Base-by-base conservation (phyloP, 2,329 filamentous ascomycete species). In the Ceratocystis colombiana region DNA sequence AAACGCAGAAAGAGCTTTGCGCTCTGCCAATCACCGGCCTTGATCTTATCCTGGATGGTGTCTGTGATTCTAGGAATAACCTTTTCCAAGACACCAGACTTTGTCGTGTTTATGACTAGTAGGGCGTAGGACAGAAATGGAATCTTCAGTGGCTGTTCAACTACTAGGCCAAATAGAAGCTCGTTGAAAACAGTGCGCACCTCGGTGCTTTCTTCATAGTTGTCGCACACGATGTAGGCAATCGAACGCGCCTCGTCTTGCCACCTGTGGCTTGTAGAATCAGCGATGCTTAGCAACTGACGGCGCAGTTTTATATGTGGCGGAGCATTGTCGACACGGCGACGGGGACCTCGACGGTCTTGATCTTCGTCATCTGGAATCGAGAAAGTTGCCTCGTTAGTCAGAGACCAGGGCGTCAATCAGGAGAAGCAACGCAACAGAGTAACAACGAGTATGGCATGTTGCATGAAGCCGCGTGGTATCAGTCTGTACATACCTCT, bases 111-210 rank as follows among this genome's bases (percentile, higher is more conserved):
- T 70, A 87, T 83, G 66, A 90, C 83, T 67, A 96, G 81, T 55
- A 95, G 82, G 15, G 93, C 86, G 22, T 89, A 90, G 8, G 92
- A 91, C 46, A 96, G 82, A 74, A 96, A 97, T 0, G 94, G 93
- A n/a, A 91, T 95, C 80, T 97, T 97, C 75, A 99, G 87, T 0
- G 94, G 94, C 77, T 99, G 94, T 77, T 99, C 94, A 45, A 90
- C 75, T 55, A 88, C 82, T 70, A 97, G 80, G 75, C 93, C 89
- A 67, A 92, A 77, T 6, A 86, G 79, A 37, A 96, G 81, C 67
- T 87, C 84, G 70, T 89, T 79, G 74, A 96, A 95, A 63, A 81
- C 84, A 41, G 80, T 82, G 70, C 86, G 86, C 65, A 96, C 78
- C 70, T 91, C 88, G 37, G 59, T 65, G 70, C 87, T 85, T 73